Conservation (phyloP, 2,329 filamentous ascomycete species). For the Bipolaris zeicola region DNA sequence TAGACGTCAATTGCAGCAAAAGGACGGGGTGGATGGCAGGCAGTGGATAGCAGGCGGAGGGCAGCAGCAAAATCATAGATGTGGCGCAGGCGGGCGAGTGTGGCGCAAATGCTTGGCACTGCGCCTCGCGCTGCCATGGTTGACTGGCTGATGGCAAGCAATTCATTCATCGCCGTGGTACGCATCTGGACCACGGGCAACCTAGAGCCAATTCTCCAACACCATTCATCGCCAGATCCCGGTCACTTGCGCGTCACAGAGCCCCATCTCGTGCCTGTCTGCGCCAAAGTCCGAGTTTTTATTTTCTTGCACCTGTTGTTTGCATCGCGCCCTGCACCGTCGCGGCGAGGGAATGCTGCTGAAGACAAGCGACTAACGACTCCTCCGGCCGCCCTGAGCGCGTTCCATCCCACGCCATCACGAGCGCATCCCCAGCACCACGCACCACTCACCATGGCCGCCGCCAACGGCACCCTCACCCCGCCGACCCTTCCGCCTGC, state of each 20-base stretch:
- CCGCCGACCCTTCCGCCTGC: slow-evolving; percentile 39
- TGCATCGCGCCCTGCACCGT: slow-evolving; percentile 2
- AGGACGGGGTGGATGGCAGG: slow-evolving; percentile 2
- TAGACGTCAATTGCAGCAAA: slow-evolving; percentile 21
- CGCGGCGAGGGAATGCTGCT: slow-evolving; percentile 20
- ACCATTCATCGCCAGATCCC: slow-evolving; percentile 18
- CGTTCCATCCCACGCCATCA: slow-evolving; percentile 41
- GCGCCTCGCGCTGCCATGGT: slow-evolving; percentile 20
- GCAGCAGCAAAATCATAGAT: slow-evolving; percentile 3
- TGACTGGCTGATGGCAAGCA: background rate
- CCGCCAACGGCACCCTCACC: slow-evolving; percentile 46
- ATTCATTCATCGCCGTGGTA: slow-evolving; percentile 28
- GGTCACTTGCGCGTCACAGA: slow-evolving; percentile 20
- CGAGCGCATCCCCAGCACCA: slow-evolving; percentile 40
- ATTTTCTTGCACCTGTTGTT: background rate
- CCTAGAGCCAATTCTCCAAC: slow-evolving; percentile 23
- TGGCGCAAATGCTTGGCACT: slow-evolving; percentile 29
- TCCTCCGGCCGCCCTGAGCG: slow-evolving; percentile 39
- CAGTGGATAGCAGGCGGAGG: slow-evolving; percentile 17
- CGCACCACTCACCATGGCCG: slow-evolving; percentile 41
- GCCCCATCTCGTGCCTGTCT: background rate
- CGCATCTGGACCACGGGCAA: slow-evolving; percentile 23
- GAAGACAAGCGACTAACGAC: slow-evolving; percentile 21
- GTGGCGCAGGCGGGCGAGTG: slow-evolving; percentile 8
- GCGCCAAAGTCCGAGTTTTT: slow-evolving; percentile 1